Base-by-base conservation (phyloP, 129 eudicot genomes). In the Escallonia rubra region DNA sequence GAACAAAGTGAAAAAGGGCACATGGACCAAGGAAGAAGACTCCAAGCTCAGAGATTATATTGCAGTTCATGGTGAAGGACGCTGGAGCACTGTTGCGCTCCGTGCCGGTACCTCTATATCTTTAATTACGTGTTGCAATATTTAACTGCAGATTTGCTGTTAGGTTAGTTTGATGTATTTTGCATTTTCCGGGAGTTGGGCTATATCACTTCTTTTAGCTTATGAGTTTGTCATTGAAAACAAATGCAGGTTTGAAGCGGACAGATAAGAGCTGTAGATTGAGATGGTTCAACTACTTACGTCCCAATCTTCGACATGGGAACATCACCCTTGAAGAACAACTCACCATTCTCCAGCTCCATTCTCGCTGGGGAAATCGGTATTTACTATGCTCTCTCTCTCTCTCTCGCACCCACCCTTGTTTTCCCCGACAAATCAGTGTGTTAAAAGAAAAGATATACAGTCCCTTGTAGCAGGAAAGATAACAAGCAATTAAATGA, bases 351-450 rank as follows among this genome's bases (percentile, higher is more conserved):
- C 85, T 86, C 8, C 77, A 86, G 43, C 84, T 86, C 43, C 89
- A 86, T 66, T 79, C 84, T 73, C 74, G 70, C 45, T 82, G 75
- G 81, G 93, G 93, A 15, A 86, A 86, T 52, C 75, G 93, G 93
- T 85, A 59, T 46, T 0, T 5, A 46, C 50, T 46, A 46, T 46
- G 57, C 13, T 11, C 4, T 52, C 12, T 52, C 13, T 12, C 57
- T 11, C n/a, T 11, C 4, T 52, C 12, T 7, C 9, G 0, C 57
- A 1, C 11, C 57, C 12, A 46, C 50, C 10, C 10, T 46, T 9
- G 10, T 46, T 46, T 9, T 46, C 10, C 50, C 10, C 6, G 8
- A 9, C 50, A 46, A 46, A 46, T 46, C 10, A 5, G 50, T 46
- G 10, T 46, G 50, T 9, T 46, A 9, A 46, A 5, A 9, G 50